These are phyloP conservation scores for Lactarius sp. DNA, from an alignment of 768 basidiomycete species.

Conservation along the genomic window DNA sequence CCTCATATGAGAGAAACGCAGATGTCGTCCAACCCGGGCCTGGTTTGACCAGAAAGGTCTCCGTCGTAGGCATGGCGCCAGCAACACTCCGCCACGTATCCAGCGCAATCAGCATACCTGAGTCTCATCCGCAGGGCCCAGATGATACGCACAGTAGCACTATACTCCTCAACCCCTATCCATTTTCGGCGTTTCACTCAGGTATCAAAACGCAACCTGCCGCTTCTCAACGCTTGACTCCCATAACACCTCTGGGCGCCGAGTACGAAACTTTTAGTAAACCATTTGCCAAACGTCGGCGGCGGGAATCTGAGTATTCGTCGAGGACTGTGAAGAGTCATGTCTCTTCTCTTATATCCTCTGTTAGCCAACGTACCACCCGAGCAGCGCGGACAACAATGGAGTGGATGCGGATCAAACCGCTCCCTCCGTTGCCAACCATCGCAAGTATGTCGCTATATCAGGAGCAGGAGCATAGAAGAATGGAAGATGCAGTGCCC, in stretches of 20 bases:
- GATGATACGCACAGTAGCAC: constrained; percentile 11
- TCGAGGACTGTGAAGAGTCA: constrained; percentile 37
- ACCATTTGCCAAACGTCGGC: not conserved
- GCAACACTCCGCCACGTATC: constrained; percentile 32
- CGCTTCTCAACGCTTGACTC: not conserved
- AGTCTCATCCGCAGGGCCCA: constrained; percentile 5
- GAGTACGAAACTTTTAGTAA: not conserved
- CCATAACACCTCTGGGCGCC: constrained; percentile 3
- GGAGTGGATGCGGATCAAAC: constrained; percentile 45
- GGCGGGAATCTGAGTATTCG: constrained; percentile 43
- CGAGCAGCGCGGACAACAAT: constrained; percentile 13
- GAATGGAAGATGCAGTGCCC: constrained; percentile 43
- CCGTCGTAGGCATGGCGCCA: constrained; percentile 35
- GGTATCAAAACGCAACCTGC: not conserved
- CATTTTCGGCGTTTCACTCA: constrained; percentile 1
- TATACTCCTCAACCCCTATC: constrained; percentile 10
- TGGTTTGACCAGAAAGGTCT: constrained; percentile 28
- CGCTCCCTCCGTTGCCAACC: constrained; percentile 55
- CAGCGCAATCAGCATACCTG: constrained; percentile 2
- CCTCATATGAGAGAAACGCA: constrained; percentile 14
- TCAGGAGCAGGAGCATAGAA: constrained; percentile 39
- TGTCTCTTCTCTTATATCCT: constrained; percentile 48
- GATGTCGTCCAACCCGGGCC: not conserved
- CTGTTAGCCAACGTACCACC: constrained; percentile 19
- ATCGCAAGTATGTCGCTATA: constrained; percentile 44